Conservation (phyloP, 306 rosid genomes). For the Cyamopsis tetragonoloba region DNA sequence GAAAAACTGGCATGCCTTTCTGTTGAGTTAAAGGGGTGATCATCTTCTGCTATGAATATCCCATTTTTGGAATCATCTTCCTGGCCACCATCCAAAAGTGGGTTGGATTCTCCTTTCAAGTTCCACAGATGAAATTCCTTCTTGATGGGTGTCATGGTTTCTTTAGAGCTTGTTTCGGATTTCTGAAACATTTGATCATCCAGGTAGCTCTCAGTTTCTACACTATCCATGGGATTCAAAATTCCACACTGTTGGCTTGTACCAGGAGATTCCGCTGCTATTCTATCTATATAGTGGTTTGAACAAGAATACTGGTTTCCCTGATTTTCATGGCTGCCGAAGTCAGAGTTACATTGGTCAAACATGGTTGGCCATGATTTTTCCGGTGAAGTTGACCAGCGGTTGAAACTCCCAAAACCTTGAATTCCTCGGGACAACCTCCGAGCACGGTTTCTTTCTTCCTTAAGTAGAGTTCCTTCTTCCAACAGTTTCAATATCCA, state of each 20-base stretch:
- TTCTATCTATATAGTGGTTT: constrained; percentile 9
- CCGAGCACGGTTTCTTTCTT: constrained; percentile 64
- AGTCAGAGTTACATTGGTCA: constrained; percentile 43
- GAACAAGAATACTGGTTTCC: constrained; percentile 24
- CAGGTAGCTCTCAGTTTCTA: constrained; percentile 2
- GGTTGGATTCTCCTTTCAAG: constrained; percentile 32
- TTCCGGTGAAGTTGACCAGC: constrained; percentile 36
- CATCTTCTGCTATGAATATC: constrained; percentile 34
- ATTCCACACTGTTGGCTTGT: background rate
- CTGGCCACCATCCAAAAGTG: constrained; percentile 30
- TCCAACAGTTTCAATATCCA: constrained; percentile 49
- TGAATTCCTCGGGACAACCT: constrained; percentile 61
- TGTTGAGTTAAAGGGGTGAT: constrained; percentile 50
- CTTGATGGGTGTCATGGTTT: constrained; percentile 43
- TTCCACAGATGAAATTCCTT: constrained; percentile 40
- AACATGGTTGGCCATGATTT: constrained; percentile 32
- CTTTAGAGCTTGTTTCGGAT: constrained; percentile 39
- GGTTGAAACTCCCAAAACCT: constrained; percentile 65
- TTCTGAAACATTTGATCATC: constrained; percentile 22
- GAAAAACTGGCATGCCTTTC: constrained; percentile 36
- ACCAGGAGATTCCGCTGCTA: constrained; percentile 10
- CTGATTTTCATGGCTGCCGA: constrained; percentile 29
- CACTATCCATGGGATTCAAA: background rate
- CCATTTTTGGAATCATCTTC: constrained; percentile 17
- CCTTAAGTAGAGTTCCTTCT: constrained; percentile 45